Evolutionary conservation across 371 early-diverging fungal genomes (phyloP).

Genomic region (Chytridiales sp.): DNA sequence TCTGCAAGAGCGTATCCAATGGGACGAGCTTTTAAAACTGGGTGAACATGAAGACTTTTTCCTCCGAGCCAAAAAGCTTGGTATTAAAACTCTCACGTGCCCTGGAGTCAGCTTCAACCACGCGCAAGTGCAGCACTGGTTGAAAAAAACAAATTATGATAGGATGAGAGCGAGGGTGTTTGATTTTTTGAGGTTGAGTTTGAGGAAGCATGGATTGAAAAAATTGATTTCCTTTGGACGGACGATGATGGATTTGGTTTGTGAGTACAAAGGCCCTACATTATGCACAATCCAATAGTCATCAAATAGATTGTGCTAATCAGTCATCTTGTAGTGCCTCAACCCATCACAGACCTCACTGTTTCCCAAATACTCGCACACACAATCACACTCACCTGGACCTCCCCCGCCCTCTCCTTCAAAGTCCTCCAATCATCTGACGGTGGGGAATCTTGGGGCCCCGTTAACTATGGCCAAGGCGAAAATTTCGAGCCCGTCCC

Average conservation of each 20-base stretch:
- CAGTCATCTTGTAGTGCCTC: constrained; percentile 13
- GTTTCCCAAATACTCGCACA: constrained; percentile 17
- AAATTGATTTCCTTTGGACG: constrained; percentile 29
- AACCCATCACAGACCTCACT: constrained; percentile 1
- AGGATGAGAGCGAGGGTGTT: constrained; percentile 24
- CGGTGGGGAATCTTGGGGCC: constrained; percentile 21
- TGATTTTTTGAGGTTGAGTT: constrained; percentile 25
- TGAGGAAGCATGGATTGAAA: constrained; percentile 24
- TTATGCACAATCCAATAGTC: neutral
- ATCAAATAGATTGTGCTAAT: neutral
- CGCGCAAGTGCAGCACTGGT: constrained; percentile 34
- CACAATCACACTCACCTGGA: constrained; percentile 14
- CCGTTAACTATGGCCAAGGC: constrained; percentile 33
- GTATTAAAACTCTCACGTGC: constrained; percentile 27
- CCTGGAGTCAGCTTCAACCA: constrained; percentile 33
- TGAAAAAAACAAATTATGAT: constrained; percentile 29
- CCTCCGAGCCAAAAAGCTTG: constrained; percentile 25
- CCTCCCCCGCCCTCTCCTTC: constrained; percentile 20
- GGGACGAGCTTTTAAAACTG: constrained; percentile 36
- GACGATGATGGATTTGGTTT: constrained; percentile 31
- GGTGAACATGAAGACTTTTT: constrained; percentile 41
- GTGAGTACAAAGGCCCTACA: constrained; percentile 14
- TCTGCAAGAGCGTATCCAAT: constrained; percentile 17
- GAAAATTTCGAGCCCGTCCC: constrained; percentile 29
- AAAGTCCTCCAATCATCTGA: constrained; percentile 22